These are phyloP conservation scores for Paradendryphiella salina DNA, from an alignment of 2,329 filamentous ascomycete species.

Conservation along the genomic window DNA sequence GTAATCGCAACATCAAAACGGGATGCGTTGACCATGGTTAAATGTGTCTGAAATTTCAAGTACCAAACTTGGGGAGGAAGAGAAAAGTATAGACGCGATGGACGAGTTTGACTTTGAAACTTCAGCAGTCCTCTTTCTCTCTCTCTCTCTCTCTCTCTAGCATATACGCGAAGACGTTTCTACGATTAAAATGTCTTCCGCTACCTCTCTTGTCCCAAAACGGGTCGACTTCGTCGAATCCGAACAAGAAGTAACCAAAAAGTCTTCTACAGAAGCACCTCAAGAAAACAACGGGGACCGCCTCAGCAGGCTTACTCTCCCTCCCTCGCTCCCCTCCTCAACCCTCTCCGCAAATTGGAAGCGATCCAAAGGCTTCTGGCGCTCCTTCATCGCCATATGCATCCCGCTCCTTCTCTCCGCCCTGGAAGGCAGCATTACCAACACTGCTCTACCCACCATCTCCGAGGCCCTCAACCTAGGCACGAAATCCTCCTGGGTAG, in stretches of 20 bases:
- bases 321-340: conserved; percentile 5
- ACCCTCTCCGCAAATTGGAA: conserved; percentile 17
- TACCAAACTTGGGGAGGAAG: no score
- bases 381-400: conserved; percentile 36
- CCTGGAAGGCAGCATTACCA: conserved; percentile 47
- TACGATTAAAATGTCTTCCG: no score
- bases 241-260: background rate
- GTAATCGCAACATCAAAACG: no score
- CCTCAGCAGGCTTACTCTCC: conserved; percentile 9
- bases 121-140: no score
- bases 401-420: conserved; percentile 25
- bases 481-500: conserved; percentile 33
- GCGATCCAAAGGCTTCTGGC: conserved; percentile 34
- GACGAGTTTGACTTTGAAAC: no score
- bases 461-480: conserved; percentile 30
- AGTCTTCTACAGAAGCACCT: background rate
- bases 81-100: no score
- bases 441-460: conserved; percentile 51
- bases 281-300: background rate
- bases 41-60: no score
- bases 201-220: no score
- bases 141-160: no score
- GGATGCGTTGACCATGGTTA: no score
- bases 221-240: no score
- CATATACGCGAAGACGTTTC: no score